A percentile compares a stretch with the other conserved stretches of the same genome.
phyloP scores from a whole-genome alignment of 2,329 filamentous ascomycete species.

The Zelopaecilomyces penicillatus region DNA sequence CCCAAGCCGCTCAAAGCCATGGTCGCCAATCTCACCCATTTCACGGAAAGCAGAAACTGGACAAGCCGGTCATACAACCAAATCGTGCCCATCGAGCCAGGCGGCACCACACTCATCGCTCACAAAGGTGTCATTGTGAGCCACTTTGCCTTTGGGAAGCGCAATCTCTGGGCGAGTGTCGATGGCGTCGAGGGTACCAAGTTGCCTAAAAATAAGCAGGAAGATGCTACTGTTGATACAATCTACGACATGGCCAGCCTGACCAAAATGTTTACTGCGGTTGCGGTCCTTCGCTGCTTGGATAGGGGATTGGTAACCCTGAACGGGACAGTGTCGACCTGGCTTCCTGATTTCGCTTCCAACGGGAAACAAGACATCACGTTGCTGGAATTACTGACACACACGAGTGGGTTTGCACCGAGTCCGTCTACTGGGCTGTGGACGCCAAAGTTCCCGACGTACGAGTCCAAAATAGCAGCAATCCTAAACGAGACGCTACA shows the following conservation, averaged over 20 bases:
- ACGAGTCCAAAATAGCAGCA: slow-evolving; percentile 16
- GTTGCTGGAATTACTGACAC: slow-evolving; percentile 23
- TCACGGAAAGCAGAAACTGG: slow-evolving; percentile 9
- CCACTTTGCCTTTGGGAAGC: slow-evolving; percentile 18
- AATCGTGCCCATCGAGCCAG: slow-evolving; percentile 17
- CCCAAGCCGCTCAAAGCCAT: slow-evolving; percentile 13
- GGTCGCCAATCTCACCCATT: slow-evolving; percentile 15
- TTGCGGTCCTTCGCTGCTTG: slow-evolving; percentile 22
- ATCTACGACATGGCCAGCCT: slow-evolving; percentile 32
- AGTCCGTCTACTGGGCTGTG: slow-evolving; percentile 20
- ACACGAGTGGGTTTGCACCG: slow-evolving; percentile 24
- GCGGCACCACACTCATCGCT: slow-evolving; percentile 14
- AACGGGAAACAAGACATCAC: slow-evolving; percentile 27
- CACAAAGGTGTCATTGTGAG: slow-evolving; percentile 17
- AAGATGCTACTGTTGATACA: slow-evolving; percentile 22
- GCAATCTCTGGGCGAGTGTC: slow-evolving; percentile 19
- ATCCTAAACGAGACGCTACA: slow-evolving; percentile 19
- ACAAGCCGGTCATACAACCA: slow-evolving; percentile 4
- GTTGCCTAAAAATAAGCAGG: slow-evolving; percentile 16
- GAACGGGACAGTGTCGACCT: slow-evolving; percentile 21
- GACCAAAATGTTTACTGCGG: slow-evolving; percentile 28
- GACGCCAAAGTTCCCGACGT: slow-evolving; percentile 12
- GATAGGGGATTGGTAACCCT: slow-evolving; percentile 18
- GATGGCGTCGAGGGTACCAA: slow-evolving; percentile 23
- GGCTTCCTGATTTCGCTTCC: slow-evolving; percentile 22